Conservation (phyloP, 345 rosid species). For the Balakata baccata region DNA sequence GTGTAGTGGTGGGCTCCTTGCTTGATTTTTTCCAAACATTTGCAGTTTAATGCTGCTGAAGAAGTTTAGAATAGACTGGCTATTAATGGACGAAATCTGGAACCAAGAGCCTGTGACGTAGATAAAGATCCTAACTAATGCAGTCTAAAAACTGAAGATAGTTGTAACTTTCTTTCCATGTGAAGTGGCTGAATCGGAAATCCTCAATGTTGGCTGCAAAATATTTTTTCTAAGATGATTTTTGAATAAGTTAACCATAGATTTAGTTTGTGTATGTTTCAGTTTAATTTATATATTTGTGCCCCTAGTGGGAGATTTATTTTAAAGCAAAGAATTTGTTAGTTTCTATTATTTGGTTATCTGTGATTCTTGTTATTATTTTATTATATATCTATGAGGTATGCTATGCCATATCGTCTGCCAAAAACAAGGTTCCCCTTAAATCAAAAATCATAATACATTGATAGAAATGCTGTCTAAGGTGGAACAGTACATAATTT, state of each 20-base stretch:
- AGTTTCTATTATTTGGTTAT: neutral
- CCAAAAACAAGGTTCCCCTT: neutral
- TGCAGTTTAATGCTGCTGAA: neutral
- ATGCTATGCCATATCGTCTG: neutral
- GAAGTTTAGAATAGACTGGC: neutral
- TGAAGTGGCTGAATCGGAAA: neutral
- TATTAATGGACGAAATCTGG: too few species aligned
- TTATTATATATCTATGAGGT: neutral
- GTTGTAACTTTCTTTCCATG: neutral
- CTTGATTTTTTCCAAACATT: neutral
- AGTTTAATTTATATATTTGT: neutral
- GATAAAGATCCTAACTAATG: neutral
- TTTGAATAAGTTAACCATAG: neutral
- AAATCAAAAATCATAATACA: neutral
- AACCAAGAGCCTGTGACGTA: neutral
- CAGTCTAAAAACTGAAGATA: neutral
- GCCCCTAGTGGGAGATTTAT: neutral
- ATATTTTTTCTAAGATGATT: neutral
- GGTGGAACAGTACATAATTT: neutral
- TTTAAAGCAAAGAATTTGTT: neutral
- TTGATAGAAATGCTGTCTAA: neutral
- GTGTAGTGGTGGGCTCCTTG: neutral
- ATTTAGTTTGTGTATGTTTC: neutral
- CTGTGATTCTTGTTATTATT: neutral
- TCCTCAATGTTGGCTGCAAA: neutral